phyloP scores from a whole-genome alignment of 1,284 basidiomycete species.

The Moesziomyces parantarcticus region DNA sequence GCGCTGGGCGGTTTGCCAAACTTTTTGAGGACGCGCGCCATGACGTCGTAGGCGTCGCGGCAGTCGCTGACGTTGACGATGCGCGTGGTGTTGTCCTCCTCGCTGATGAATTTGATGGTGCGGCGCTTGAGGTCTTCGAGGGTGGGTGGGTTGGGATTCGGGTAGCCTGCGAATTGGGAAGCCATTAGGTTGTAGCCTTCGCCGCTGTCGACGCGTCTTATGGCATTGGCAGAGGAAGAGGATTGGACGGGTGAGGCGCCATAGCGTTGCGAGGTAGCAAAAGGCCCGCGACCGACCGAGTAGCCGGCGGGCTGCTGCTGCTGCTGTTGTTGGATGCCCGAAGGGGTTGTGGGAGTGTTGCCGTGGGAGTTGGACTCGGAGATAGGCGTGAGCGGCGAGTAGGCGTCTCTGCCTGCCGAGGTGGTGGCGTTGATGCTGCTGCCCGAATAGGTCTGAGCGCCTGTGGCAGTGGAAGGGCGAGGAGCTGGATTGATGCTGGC shows the following conservation, averaged over 20 bases:
- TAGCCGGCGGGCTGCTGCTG: conserved; percentile 50
- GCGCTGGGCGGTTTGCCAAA: conserved; percentile 56
- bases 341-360: conserved; percentile 41
- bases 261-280: conserved; percentile 38
- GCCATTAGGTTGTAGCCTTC: conserved; percentile 34
- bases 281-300: conserved; percentile 57
- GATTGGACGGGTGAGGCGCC: conserved; percentile 30
- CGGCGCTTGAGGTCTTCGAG: conserved; percentile 60
- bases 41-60: conserved; percentile 60
- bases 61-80: conserved; percentile 64
- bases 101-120: conserved; percentile 66
- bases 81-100: conserved; percentile 61
- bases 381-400: conserved; percentile 53
- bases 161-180: conserved; percentile 20
- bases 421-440: conserved; percentile 3
- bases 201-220: conserved; percentile 44
- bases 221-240: conserved; percentile 14
- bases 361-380: conserved; percentile 44
- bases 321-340: conserved; percentile 29
- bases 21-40: conserved; percentile 64
- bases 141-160: conserved; percentile 30
- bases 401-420: conserved; percentile 12
- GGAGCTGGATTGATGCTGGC: conserved; percentile 4
- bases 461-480: conserved; percentile 50
- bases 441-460: conserved; percentile 26